Conservation (phyloP, 164 flowering plant genomes). For the Vitis cinerea region DNA sequence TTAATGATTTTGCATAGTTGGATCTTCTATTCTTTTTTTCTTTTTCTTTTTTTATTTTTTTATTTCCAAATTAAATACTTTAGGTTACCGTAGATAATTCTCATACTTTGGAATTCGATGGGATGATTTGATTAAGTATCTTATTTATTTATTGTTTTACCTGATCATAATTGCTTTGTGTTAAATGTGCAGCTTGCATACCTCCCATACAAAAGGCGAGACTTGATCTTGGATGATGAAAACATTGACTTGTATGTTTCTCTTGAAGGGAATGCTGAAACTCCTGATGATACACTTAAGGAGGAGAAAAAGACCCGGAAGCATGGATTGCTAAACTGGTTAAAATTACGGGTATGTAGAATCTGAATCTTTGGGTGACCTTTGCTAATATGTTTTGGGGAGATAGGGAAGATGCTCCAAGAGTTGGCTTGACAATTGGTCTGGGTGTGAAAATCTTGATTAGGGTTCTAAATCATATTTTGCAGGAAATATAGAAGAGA, state of each 20-base stretch:
- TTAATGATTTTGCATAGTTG: neutral
- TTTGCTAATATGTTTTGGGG: neutral
- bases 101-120: no score
- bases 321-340: slow-evolving; percentile 90
- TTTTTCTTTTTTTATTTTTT: neutral
- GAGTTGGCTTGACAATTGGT: no score
- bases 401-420: no score
- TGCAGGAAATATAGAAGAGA: no score
- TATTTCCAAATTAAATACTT: neutral
- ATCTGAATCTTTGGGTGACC: neutral
- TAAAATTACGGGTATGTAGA: slow-evolving; percentile 75
- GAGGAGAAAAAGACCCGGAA: slow-evolving; percentile 77
- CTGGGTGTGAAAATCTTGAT: no score
- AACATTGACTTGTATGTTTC: slow-evolving; percentile 68
- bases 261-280: slow-evolving; percentile 62
- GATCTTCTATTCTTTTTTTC: neutral
- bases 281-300: slow-evolving; percentile 49
- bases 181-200: slow-evolving; percentile 77
- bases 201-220: slow-evolving; percentile 84
- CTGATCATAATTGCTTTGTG: slow-evolving; percentile 11
- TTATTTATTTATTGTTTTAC: slow-evolving; percentile 8
- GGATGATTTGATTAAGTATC: neutral
- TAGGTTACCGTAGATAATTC: no score
- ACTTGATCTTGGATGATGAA: slow-evolving; percentile 79
- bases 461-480: no score